A percentile compares a stretch with the other conserved stretches of the same genome.
These are phyloP conservation scores for Mycena vulgaris DNA, from an alignment of 768 basidiomycete species.

Conservation along the genomic window DNA sequence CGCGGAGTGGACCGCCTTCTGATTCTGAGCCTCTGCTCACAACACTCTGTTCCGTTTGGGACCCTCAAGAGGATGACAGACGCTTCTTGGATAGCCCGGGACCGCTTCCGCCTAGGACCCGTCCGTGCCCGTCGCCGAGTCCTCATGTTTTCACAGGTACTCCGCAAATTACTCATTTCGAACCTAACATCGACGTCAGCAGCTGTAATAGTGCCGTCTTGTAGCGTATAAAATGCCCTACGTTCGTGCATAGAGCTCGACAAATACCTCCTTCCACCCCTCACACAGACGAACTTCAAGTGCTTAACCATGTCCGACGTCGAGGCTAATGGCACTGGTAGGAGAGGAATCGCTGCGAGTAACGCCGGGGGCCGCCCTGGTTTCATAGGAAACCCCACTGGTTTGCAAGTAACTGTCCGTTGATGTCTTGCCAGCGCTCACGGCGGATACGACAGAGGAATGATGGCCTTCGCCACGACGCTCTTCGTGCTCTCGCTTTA, in stretches of 20 bases:
- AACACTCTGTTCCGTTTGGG: not conserved
- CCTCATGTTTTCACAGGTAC: constrained; percentile 22
- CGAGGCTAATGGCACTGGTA: constrained; percentile 23
- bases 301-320: constrained; percentile 25
- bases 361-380: constrained; percentile 7
- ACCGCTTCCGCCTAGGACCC: not conserved
- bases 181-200: constrained; percentile 16
- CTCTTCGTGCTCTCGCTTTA: constrained; percentile 72
- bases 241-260: not conserved
- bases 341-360: constrained; percentile 9
- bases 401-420: constrained; percentile 16
- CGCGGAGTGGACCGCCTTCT: constrained; percentile 1
- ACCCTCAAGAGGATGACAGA: not conserved
- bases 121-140: constrained; percentile 7
- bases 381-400: constrained; percentile 29
- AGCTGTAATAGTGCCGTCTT: constrained; percentile 10
- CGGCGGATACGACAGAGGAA: constrained; percentile 52
- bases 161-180: constrained; percentile 21
- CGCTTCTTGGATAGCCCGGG: not conserved
- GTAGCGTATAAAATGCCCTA: constrained; percentile 13
- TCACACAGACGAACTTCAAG: constrained; percentile 16
- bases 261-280: constrained; percentile 9
- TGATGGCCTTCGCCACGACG: constrained; percentile 66
- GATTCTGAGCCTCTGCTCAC: constrained; percentile 1
- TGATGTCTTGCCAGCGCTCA: constrained; percentile 11